Base-by-base conservation (phyloP, 2,329 filamentous ascomycete species). In the Dactylellina sp. region DNA sequence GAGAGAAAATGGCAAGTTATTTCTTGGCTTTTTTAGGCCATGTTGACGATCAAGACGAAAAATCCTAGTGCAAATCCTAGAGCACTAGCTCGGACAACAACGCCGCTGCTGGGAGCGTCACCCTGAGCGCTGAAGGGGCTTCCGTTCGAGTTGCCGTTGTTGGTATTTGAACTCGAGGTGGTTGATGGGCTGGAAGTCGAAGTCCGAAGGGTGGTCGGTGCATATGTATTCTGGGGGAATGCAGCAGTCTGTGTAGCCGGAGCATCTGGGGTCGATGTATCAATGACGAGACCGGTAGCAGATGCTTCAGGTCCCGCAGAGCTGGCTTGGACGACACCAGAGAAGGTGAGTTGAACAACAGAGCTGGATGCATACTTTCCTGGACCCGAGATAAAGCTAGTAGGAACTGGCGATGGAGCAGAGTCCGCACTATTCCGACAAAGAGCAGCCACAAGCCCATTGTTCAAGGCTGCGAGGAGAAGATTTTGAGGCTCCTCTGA, bases 61-160 rank as follows among this genome's bases (percentile, higher is more conserved):
- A 72, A 32, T 53, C 68, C 68, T 9, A 65, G 14, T 7, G 47
- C 60, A 16, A 72, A 14, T 7, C 68, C 53, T 14, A 72, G 42
- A 20, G 39, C 44, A 24, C 44, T 42, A 14, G 56, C 53, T 24
- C 68, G 68, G 1, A 72, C 32, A 20, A 53, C 46, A 18, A 35
- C 46, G 39, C 35, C 68, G 11, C 60, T 56, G 53, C 37, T 72
- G 3, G 60, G 52, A 5, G 20, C 5, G 28, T 72, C 60, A 9
- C 57, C 59, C 24, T 72, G 68, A 32, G 68, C 64, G 53, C 37
- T 61, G 68, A 72, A 72, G 11, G 61, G 68, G 55, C 68, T 72
- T 32, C 68, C 68, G 22, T 72, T 72, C 7, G 68, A 55, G 55
- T 32, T 56, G 18, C 20, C n/a, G n/a, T n/a, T 64, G 7, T 37